Evolutionary conservation across 306 rosid genomes (phyloP).

Genomic region (Trifolium pratense): DNA sequence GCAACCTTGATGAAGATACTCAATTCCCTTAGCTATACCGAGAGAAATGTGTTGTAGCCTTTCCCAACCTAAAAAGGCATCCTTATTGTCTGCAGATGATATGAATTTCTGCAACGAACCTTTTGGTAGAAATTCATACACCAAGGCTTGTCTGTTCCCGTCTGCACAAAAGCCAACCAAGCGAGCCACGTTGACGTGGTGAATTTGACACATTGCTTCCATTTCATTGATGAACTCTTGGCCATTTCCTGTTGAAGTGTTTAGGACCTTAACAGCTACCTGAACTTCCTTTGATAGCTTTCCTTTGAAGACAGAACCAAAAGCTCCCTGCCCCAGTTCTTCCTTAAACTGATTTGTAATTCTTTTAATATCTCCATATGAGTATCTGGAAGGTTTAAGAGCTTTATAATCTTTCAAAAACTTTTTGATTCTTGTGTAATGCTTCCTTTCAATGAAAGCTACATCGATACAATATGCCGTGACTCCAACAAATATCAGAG

Average conservation of each 20-base stretch:
- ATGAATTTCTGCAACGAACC: slow-evolving; percentile 48
- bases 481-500: slow-evolving; percentile 1
- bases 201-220: slow-evolving; percentile 47
- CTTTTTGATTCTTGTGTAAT: slow-evolving; percentile 32
- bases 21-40: neutral
- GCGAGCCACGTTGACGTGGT: slow-evolving; percentile 40
- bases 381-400: slow-evolving; percentile 41
- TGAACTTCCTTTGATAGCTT: slow-evolving; percentile 31
- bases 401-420: slow-evolving; percentile 43
- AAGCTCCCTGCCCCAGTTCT: slow-evolving; percentile 43
- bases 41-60: slow-evolving; percentile 21
- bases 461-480: neutral
- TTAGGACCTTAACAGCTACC: slow-evolving; percentile 45
- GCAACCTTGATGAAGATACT: slow-evolving; percentile 6
- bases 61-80: slow-evolving; percentile 43
- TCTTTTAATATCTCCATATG: slow-evolving; percentile 44
- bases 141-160: slow-evolving; percentile 40
- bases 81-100: slow-evolving; percentile 29
- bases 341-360: slow-evolving; percentile 46
- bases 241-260: slow-evolving; percentile 33
- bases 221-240: slow-evolving; percentile 56
- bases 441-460: neutral
- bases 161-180: slow-evolving; percentile 47
- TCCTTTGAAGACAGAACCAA: slow-evolving; percentile 44
- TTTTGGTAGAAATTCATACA: slow-evolving; percentile 43